Conservation (phyloP, 2,329 filamentous ascomycete species). For the Xylaria sp. region DNA sequence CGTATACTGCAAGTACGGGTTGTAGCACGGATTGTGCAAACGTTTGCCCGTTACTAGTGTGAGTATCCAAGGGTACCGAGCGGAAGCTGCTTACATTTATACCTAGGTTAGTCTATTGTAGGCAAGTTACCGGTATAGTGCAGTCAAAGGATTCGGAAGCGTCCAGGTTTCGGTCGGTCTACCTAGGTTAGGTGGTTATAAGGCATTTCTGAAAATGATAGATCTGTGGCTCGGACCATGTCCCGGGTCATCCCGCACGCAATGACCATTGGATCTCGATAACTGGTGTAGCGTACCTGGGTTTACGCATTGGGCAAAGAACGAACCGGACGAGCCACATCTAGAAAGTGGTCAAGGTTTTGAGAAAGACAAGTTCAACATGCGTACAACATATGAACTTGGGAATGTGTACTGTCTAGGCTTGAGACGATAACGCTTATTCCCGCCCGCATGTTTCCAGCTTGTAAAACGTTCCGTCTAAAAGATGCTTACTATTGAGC, state of each 20-base stretch:
- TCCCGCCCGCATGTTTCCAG: neutral
- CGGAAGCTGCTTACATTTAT: no score
- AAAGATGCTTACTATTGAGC: neutral
- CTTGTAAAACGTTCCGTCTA: neutral
- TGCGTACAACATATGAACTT: neutral
- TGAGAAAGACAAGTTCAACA: neutral
- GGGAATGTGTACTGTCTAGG: neutral
- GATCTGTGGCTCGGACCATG: constrained; percentile 9
- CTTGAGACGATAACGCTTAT: neutral
- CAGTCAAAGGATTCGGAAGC: no score
- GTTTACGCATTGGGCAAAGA: constrained; percentile 3
- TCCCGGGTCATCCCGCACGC: constrained; percentile 24
- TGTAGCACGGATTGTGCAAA: neutral
- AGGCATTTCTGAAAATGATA: neutral
- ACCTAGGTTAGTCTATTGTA: no score
- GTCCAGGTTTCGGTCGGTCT: neutral
- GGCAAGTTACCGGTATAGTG: no score
- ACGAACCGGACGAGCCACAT: neutral
- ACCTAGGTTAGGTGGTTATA: neutral
- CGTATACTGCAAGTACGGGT: neutral
- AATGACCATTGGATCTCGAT: constrained; percentile 21
- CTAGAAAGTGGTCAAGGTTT: neutral
- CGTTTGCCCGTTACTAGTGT: neutral
- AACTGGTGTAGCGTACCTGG: neutral
- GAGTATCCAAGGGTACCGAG: neutral